Conservation (phyloP, 495 filamentous ascomycete species). For the Pyrenula aspistea region DNA sequence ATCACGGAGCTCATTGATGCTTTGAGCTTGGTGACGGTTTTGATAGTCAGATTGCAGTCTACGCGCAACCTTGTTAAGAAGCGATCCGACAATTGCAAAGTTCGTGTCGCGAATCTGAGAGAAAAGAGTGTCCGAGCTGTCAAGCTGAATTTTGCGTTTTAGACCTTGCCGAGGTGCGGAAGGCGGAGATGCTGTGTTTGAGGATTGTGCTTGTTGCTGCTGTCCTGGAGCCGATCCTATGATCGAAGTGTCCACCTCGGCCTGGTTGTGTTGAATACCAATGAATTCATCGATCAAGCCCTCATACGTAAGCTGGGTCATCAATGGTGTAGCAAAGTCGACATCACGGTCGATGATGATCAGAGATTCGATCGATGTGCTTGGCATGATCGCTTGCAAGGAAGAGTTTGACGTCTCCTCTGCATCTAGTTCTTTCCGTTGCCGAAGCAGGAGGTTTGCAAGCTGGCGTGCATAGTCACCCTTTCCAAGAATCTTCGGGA, state of each 20-base stretch:
- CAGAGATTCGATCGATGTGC: constrained; percentile 72
- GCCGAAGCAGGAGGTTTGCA: constrained; percentile 78
- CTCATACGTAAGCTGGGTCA: constrained; percentile 96
- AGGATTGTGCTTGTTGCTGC: constrained; percentile 25
- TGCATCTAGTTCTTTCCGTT: constrained; percentile 81
- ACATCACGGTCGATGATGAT: constrained; percentile 94
- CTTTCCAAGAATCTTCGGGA: constrained; percentile 91
- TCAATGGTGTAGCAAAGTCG: constrained; percentile 78
- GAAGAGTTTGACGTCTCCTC: constrained; percentile 56
- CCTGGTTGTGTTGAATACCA: constrained; percentile 74
- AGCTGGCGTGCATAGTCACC: constrained; percentile 85
- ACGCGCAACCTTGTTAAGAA: constrained; percentile 83
- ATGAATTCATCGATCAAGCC: constrained; percentile 92
- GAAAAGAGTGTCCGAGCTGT: constrained; percentile 82
- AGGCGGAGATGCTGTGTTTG: constrained; percentile 37
- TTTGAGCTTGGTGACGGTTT: constrained; percentile 77
- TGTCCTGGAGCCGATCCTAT: constrained; percentile 57
- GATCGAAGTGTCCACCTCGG: constrained; percentile 86
- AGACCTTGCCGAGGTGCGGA: constrained; percentile 43
- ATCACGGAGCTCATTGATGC: constrained; percentile 76
- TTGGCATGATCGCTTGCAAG: constrained; percentile 65
- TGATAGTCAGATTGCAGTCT: constrained; percentile 83
- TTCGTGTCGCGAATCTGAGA: constrained; percentile 83
- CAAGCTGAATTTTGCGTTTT: constrained; percentile 84
- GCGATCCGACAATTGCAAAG: constrained; percentile 81